phyloP scores from a whole-genome alignment of 495 filamentous ascomycete genomes.

The Neurospora sp. region DNA sequence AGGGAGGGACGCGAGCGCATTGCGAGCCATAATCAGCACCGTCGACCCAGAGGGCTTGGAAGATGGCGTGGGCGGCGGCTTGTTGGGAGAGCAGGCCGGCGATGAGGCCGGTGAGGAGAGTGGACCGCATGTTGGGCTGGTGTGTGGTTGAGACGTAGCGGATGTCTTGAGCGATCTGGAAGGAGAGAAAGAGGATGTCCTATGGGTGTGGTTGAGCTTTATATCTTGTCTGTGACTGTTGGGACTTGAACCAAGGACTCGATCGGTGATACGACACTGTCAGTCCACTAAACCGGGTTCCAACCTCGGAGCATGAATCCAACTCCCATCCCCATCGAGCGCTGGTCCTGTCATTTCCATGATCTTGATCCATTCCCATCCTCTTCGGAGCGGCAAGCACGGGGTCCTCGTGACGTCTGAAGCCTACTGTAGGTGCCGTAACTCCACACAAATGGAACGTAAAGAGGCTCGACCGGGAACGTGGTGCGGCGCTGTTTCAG shows the following conservation, averaged over 20 bases:
- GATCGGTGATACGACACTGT: conserved; percentile 9
- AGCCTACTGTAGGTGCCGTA: neutral
- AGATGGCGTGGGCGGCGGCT: conserved; percentile 38
- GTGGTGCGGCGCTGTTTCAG: conserved; percentile 11
- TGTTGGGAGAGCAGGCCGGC: conserved; percentile 23
- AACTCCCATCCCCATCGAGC: neutral
- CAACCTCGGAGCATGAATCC: neutral
- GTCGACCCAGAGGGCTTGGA: conserved; percentile 43
- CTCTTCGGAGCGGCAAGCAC: neutral
- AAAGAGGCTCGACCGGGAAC: neutral
- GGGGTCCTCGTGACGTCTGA: neutral
- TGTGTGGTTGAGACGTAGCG: neutral
- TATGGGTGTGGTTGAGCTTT: neutral
- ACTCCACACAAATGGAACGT: neutral
- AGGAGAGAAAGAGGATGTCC: neutral
- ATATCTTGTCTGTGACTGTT: neutral
- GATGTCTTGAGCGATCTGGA: neutral
- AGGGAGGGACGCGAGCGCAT: conserved; percentile 29
- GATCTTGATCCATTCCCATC: neutral
- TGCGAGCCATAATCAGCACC: conserved; percentile 34
- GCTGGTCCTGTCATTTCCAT: neutral
- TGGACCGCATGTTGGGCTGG: conserved; percentile 29
- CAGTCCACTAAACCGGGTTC: neutral
- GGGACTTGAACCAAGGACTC: neutral
- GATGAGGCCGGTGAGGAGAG: conserved; percentile 16